These are phyloP conservation scores for Neurospora sp. DNA, from an alignment of 495 filamentous ascomycete species.

Conservation along the genomic window DNA sequence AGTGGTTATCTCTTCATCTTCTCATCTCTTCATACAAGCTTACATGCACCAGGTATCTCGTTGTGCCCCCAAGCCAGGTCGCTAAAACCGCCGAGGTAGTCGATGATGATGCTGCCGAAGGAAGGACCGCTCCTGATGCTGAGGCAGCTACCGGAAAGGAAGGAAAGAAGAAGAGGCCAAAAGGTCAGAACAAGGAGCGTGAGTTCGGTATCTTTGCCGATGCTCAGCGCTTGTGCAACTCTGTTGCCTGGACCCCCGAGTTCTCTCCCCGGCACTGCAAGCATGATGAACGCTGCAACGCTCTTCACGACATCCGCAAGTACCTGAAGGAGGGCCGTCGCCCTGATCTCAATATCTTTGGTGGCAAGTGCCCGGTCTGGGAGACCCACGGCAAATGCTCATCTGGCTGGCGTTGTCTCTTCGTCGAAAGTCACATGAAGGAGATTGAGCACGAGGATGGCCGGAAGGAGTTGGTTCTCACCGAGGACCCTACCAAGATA, in stretches of 20 bases:
- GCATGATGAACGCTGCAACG: slow-evolving; percentile 67
- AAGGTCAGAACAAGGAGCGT: slow-evolving; percentile 72
- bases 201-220: slow-evolving; percentile 78
- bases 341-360: slow-evolving; percentile 63
- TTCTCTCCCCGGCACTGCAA: slow-evolving; percentile 64
- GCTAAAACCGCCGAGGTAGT: slow-evolving; percentile 11
- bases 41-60: slow-evolving; percentile 44
- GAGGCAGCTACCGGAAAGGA: slow-evolving; percentile 23
- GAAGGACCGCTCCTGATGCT: slow-evolving; percentile 33
- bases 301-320: slow-evolving; percentile 69
- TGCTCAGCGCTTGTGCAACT: slow-evolving; percentile 66
- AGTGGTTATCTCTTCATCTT: slow-evolving; percentile 14
- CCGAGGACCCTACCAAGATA: slow-evolving; percentile 25
- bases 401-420: slow-evolving; percentile 88
- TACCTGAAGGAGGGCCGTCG: slow-evolving; percentile 80
- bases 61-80: slow-evolving; percentile 26
- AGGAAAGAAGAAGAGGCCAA: slow-evolving; percentile 48
- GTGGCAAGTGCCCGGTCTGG: slow-evolving; percentile 70
- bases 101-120: slow-evolving; percentile 68
- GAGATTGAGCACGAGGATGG: slow-evolving; percentile 68
- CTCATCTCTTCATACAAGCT: slow-evolving; percentile 1
- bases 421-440: slow-evolving; percentile 69
- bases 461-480: slow-evolving; percentile 66
- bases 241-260: slow-evolving; percentile 53
- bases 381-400: slow-evolving; percentile 64